Evolutionary conservation across 441 rosid species (phyloP).

Genomic region (Aleurites moluccanus): DNA sequence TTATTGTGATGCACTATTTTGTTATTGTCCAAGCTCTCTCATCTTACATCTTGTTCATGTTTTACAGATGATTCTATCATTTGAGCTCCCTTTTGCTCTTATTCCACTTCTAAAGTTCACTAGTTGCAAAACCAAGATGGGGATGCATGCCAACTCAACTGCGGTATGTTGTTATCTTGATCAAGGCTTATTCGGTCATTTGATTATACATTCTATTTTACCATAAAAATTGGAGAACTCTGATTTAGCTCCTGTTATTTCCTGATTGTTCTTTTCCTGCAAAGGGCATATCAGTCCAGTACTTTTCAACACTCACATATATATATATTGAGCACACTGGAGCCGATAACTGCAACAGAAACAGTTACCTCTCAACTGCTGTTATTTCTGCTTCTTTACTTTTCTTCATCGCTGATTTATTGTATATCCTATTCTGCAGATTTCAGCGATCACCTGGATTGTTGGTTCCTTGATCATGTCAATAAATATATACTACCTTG

Average conservation of each 20-base stretch:
- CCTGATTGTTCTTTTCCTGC: background rate
- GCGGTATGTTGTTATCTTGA: conserved; percentile 37
- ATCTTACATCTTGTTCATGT: background rate
- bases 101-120: conserved; percentile 96
- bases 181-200: background rate
- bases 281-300: background rate
- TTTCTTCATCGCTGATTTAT: background rate
- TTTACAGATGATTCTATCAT: conserved; percentile 89
- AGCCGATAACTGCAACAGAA: background rate
- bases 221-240: background rate
- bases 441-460: conserved; percentile 73
- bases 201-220: background rate
- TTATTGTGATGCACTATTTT: too few species aligned
- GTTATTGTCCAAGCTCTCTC: background rate
- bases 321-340: background rate
- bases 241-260: background rate
- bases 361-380: background rate
- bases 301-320: background rate
- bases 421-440: conserved; percentile 32
- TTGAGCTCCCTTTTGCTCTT: conserved; percentile 92
- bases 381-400: background rate
- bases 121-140: conserved; percentile 90
- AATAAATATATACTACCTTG: conserved; percentile 77
- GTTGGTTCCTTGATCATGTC: conserved; percentile 77
- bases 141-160: conserved; percentile 50